Base-by-base conservation (phyloP, 1,139 yeast species). In the Candida sanyaensis region DNA sequence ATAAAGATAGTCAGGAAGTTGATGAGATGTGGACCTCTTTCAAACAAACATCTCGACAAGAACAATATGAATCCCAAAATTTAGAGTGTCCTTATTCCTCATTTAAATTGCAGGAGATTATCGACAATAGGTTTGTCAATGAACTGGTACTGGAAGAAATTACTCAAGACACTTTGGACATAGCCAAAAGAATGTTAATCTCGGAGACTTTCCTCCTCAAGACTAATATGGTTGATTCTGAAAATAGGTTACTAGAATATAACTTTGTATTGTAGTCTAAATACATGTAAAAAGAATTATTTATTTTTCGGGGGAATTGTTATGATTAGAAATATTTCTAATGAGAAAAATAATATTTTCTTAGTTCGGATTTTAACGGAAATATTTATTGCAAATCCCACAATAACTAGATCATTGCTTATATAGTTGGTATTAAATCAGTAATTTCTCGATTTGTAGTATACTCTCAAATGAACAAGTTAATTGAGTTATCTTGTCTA, bases 1-100 rank as follows among this genome's bases (percentile, higher is more conserved):
- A 62, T 50, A 62, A 59, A 37, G 79, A 74, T 42, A 27, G 28
- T 9, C 56, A 55, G 36, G 44, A 41, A n/a, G 42, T 41, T 17
- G 26, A 37, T 10, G 30, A 13, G 11, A 41, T 29, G 26, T 41
- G 26, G 38, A 12, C n/a, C 4, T 24, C 30, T n/a, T 41, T 32
- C 31, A 24, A n/a, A 7, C 27, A 21, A n/a, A 28, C 34, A 8
- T 23, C 23, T 11, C 34, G 31, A 17, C 34, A 30, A 9, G 34
- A 39, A 11, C 13, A 7, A 11, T 30, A 39, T 17, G 34, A 39
- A n/a, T 10, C 42, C 4, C 30, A 21, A 30, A 11, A 12, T 10
- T 30, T 29, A 10, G 36, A 21, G 13, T 39, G 21, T n/a, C 29
- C 34, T 7, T 39, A 39, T 31, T 39, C 42, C 5, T 17, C 42